Evolutionary conservation across 306 rosid species (phyloP).

Genomic region (Begonia fuchsioides): DNA sequence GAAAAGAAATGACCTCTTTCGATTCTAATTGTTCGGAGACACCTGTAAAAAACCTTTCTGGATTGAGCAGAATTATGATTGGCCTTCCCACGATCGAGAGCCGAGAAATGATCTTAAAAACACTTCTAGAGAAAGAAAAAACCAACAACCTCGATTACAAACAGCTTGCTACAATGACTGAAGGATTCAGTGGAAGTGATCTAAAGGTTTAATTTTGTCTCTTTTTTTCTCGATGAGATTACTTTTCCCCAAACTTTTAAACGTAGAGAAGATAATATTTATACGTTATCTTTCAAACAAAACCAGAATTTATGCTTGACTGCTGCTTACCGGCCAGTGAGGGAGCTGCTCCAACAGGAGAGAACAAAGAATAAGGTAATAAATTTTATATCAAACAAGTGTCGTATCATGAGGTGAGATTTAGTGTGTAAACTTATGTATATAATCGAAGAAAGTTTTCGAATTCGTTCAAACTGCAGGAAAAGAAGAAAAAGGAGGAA

Average conservation of each 20-base stretch:
- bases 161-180: constrained; percentile 51
- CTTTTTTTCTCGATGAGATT: neutral
- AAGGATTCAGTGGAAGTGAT: constrained; percentile 89
- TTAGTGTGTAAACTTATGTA: neutral
- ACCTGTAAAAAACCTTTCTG: no score
- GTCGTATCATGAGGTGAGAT: no score
- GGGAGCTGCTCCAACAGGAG: constrained; percentile 82
- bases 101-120: constrained; percentile 51
- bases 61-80: constrained; percentile 46
- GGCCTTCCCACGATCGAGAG: constrained; percentile 53
- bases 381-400: no score
- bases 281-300: constrained; percentile 6
- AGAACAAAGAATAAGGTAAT: constrained; percentile 61
- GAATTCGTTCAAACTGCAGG: constrained; percentile 25
- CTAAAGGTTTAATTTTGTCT: constrained; percentile 49
- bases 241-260: no score
- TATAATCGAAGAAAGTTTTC: constrained; percentile 1
- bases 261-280: no score
- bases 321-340: constrained; percentile 85
- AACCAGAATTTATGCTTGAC: constrained; percentile 79
- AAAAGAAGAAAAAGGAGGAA: constrained; percentile 48
- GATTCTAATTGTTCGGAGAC: no score
- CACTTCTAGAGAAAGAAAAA: constrained; percentile 42
- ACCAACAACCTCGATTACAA: constrained; percentile 38
- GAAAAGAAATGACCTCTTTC: no score